Evolutionary conservation across 768 basidiomycete genomes (phyloP), one percentile per base, ranked within the genome.

Genomic region (Myochromella boudieri): DNA sequence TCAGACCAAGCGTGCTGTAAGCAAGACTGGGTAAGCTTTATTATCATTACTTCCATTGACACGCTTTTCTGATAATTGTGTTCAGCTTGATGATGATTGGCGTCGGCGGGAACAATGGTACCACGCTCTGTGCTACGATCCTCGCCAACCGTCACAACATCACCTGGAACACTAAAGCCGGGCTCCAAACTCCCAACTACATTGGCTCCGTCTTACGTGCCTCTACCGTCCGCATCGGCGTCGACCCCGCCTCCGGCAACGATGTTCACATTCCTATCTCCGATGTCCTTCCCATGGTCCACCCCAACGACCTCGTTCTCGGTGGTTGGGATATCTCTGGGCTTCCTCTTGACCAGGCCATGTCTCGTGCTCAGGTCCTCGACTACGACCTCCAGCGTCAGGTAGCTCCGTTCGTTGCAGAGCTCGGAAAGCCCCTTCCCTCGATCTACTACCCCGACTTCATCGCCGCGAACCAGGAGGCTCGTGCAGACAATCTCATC

Each of bases 241-340:
- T 78, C 44, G 92, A 98, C 55, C 79, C 82, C 29, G 60, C 66
- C 24, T 84, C 84, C 2, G 88, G 87, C 57, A 91, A 92, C 70
- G 97, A 98, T 60, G 81, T 98, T 55, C 79, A 94, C 60, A 85
- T 95, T 52, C 97, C 97, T 14, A 72, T 98, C 60, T 89, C 85
- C 8, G 94, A 95, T 60, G 82, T 97, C 52, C 79, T 97, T 33
- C 95, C 95, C 38, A 97, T 95, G 91, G 93, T 95, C 38, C 94
- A 98, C 71, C 95, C 95, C 40, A 95, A 97, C 62, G 97, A 97
- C 69, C 85, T 97, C 60, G 91, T 97, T 55, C 81, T 98, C 53
- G 92, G 97, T 39, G 95, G 97, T 15, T 99, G 95, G 97, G 97
- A 99, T 61, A 98, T 99, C 61, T 97, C 94, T 33, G 80, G 85